Percentiles rank a stretch among this genome's conserved stretches.
Conservation (phyloP, 441 rosid genomes). For the Populus hybrid region DNA sequence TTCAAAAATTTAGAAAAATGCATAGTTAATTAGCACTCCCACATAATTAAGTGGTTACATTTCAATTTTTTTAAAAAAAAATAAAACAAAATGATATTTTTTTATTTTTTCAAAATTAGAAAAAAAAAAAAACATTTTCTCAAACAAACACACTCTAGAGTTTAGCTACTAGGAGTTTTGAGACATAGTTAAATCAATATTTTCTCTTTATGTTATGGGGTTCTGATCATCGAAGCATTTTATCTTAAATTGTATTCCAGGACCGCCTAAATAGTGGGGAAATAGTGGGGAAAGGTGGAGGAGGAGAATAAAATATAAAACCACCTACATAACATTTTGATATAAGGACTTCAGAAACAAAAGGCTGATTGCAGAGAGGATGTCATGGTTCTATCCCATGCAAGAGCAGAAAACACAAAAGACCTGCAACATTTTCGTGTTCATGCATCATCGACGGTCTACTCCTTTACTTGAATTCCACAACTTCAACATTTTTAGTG, state of each 20-base stretch:
- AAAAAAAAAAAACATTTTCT: too few species aligned
- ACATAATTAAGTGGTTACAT: too few species aligned
- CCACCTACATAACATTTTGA: neutral
- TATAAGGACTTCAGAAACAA: neutral
- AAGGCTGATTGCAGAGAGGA: neutral
- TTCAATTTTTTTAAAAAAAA: too few species aligned
- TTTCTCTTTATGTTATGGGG: neutral
- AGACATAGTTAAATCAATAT: neutral
- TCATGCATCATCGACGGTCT: neutral
- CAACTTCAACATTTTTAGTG: neutral
- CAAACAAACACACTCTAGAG: too few species aligned
- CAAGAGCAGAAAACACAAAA: neutral
- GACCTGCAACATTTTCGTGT: neutral
- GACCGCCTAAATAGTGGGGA: too few species aligned
- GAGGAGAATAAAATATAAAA: neutral
- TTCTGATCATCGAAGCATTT: neutral
- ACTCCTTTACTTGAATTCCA: slow-evolving; percentile 10
- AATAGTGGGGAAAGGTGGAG: neutral
- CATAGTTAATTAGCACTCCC: too few species aligned
- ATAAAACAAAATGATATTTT: too few species aligned
- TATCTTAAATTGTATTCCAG: neutral
- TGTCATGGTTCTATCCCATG: neutral
- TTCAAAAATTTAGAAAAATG: too few species aligned
- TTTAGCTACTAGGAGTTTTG: neutral
- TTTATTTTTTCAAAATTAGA: too few species aligned